Evolutionary conservation across 768 basidiomycete species (phyloP).

Genomic region (Lanmaoa rubissima): DNA sequence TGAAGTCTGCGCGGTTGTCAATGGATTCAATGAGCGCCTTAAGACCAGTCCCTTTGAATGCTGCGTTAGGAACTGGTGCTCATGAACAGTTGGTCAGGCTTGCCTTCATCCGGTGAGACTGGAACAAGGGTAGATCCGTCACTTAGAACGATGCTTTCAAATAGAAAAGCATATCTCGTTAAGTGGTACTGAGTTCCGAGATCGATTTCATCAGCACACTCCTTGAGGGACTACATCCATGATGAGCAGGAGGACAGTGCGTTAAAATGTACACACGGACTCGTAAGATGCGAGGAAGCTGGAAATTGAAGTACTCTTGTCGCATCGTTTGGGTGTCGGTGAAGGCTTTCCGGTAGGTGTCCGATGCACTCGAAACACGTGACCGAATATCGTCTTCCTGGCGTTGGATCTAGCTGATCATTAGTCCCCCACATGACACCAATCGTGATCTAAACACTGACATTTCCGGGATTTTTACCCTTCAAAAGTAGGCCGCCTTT

Average conservation of each 20-base stretch:
- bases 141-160: conserved; percentile 84
- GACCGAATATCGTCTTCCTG: conserved; percentile 94
- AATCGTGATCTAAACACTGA: conserved; percentile 29
- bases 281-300: conserved; percentile 88
- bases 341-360: conserved; percentile 87
- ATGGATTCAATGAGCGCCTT: conserved; percentile 88
- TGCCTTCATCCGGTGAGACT: conserved; percentile 68
- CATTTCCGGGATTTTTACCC: conserved; percentile 90
- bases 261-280: conserved; percentile 46
- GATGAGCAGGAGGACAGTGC: conserved; percentile 8
- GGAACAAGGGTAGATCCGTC: conserved; percentile 85
- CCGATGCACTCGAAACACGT: conserved; percentile 82
- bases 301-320: conserved; percentile 98
- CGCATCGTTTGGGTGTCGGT: conserved; percentile 85
- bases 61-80: background rate
- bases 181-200: conserved; percentile 98
- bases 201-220: conserved; percentile 94
- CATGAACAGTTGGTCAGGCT: conserved; percentile 13
- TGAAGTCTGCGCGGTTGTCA: conserved; percentile 94
- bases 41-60: conserved; percentile 58
- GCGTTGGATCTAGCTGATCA: conserved; percentile 61
- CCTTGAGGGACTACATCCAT: conserved; percentile 72
- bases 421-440: conserved; percentile 6
- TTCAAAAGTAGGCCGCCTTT: conserved; percentile 89
- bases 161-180: conserved; percentile 90